Conservation (phyloP, 495 filamentous ascomycete genomes). For the Aspergillus nidulans region DNA sequence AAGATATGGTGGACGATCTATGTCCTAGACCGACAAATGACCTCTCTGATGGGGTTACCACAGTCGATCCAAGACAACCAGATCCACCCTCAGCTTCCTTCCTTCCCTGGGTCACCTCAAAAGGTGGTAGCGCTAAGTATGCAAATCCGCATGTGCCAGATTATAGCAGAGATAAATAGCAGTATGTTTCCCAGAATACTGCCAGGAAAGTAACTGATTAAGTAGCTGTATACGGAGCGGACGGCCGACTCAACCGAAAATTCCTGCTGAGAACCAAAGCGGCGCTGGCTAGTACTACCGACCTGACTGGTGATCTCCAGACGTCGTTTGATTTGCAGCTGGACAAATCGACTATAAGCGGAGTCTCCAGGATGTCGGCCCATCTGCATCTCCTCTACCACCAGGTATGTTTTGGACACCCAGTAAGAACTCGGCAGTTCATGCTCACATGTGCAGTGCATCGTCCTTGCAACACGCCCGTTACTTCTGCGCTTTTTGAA, state of each 20-base stretch:
- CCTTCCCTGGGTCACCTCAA: slow-evolving; percentile 28
- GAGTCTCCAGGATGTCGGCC: slow-evolving; percentile 37
- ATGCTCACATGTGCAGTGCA: slow-evolving; percentile 23
- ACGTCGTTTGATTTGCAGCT: slow-evolving; percentile 30
- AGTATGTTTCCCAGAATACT: slow-evolving; percentile 21
- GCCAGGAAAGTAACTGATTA: neutral
- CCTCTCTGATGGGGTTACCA: slow-evolving; percentile 41
- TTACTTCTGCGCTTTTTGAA: slow-evolving; percentile 37
- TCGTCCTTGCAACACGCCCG: slow-evolving; percentile 39
- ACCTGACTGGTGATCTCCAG: slow-evolving; percentile 33
- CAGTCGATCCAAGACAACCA: slow-evolving; percentile 36
- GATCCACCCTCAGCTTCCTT: slow-evolving; percentile 31
- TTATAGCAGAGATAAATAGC: slow-evolving; percentile 37
- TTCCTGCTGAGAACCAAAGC: slow-evolving; percentile 39
- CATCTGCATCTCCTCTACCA: slow-evolving; percentile 44
- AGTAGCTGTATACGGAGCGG: slow-evolving; percentile 44
- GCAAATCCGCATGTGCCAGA: slow-evolving; percentile 40
- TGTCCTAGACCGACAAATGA: slow-evolving; percentile 42
- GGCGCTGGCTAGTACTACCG: slow-evolving; percentile 35
- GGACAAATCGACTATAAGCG: slow-evolving; percentile 27
- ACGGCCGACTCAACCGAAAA: slow-evolving; percentile 37
- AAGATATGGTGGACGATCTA: slow-evolving; percentile 47
- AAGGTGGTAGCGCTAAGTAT: slow-evolving; percentile 33
- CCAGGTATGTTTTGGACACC: slow-evolving; percentile 20
- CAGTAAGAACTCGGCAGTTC: neutral